A percentile compares a stretch with the other conserved stretches of the same genome.
Conservation (phyloP, 2,329 filamentous ascomycete species). For the Aureobasidium uvarum region DNA sequence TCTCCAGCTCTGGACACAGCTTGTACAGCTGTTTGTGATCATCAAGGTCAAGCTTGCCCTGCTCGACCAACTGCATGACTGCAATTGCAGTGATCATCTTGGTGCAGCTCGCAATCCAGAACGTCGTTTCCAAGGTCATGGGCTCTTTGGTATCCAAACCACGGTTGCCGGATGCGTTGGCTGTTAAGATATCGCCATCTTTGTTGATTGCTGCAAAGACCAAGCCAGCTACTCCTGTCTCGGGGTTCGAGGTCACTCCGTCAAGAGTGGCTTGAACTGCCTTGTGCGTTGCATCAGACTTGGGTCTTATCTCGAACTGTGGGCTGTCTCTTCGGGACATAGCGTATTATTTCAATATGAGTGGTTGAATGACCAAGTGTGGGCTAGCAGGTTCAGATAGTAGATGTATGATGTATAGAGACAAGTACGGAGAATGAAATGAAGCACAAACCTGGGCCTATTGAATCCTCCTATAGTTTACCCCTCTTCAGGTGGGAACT, state of each 20-base stretch:
- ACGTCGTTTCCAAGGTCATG: slow-evolving; percentile 61
- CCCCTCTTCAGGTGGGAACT: not conserved
- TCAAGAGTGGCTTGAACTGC: slow-evolving; percentile 27
- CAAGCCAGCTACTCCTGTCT: slow-evolving; percentile 42
- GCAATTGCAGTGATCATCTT: slow-evolving; percentile 48
- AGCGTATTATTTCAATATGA: not conserved
- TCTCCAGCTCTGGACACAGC: slow-evolving; percentile 47
- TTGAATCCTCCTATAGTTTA: not conserved
- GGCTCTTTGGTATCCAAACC: slow-evolving; percentile 45
- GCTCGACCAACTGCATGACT: slow-evolving; percentile 51
- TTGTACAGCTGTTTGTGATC: slow-evolving; percentile 43
- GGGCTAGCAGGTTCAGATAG: not conserved
- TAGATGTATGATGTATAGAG: not conserved
- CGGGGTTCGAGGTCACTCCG: slow-evolving; percentile 28
- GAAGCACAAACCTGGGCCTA: not conserved
- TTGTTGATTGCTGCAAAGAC: slow-evolving; percentile 50
- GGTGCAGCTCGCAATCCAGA: slow-evolving; percentile 56
- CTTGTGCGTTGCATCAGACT: slow-evolving; percentile 19
- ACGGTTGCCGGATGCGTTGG: slow-evolving; percentile 45
- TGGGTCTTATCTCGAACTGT: not conserved
- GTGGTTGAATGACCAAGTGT: not conserved
- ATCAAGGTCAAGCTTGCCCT: slow-evolving; percentile 45
- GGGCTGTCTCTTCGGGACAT: not conserved
- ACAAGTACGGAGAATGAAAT: not conserved
- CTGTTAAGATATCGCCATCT: slow-evolving; percentile 44